Evolutionary conservation across 2,329 filamentous ascomycete genomes (phyloP).

Genomic region (Xylariaceae sp.): DNA sequence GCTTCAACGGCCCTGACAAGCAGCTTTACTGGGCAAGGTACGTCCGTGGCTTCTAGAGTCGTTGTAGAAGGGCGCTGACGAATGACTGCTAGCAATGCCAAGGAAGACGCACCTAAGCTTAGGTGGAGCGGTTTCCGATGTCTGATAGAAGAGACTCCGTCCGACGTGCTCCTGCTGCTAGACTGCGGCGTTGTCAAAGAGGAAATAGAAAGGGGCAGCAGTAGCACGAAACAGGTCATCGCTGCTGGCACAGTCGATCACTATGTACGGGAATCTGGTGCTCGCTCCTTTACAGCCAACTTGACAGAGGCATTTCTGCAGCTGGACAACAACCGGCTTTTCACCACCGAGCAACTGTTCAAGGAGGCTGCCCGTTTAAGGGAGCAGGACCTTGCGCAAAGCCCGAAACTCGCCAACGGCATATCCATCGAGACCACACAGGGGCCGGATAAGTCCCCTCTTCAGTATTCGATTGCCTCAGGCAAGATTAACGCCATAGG

Average conservation of each 20-base stretch:
- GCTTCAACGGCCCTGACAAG: conserved; percentile 52
- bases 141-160: conserved; percentile 56
- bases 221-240: conserved; percentile 57
- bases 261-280: conserved; percentile 37
- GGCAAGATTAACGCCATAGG: conserved; percentile 48
- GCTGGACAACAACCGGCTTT: conserved; percentile 48
- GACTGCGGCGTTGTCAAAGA: conserved; percentile 57
- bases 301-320: conserved; percentile 51
- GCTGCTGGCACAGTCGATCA: conserved; percentile 54
- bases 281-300: conserved; percentile 54
- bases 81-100: conserved; percentile 42
- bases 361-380: conserved; percentile 48
- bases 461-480: conserved; percentile 52
- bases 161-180: conserved; percentile 57
- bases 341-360: conserved; percentile 50
- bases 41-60: conserved; percentile 31
- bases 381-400: conserved; percentile 40
- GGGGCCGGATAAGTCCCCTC: conserved; percentile 37
- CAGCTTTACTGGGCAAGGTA: conserved; percentile 64
- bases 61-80: conserved; percentile 33
- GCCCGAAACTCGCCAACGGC: conserved; percentile 42
- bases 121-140: conserved; percentile 60
- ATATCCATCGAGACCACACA: conserved; percentile 31
- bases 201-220: conserved; percentile 43
- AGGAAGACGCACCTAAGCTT: conserved; percentile 54